These are phyloP conservation scores for Physaria fendleri DNA, from an alignment of 345 rosid genomes.

Conservation along the genomic window DNA sequence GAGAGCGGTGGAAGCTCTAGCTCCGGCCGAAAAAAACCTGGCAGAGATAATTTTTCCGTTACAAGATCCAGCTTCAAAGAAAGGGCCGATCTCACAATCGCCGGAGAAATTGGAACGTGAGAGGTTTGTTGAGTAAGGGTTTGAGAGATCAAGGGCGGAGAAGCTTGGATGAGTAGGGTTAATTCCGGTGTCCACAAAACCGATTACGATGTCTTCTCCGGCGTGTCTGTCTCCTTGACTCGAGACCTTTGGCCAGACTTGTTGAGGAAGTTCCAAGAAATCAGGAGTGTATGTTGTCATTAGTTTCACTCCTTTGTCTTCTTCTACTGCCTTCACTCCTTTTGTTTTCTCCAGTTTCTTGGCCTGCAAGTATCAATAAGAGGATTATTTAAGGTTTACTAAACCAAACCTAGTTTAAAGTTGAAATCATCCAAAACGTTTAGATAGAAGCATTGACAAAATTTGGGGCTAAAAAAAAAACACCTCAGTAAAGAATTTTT, in stretches of 20 bases:
- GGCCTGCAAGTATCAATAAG: slow-evolving; percentile 36
- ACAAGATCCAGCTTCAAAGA: slow-evolving; percentile 52
- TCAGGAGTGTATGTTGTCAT: slow-evolving; percentile 82
- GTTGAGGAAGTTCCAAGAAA: slow-evolving; percentile 53
- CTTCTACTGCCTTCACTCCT: slow-evolving; percentile 64
- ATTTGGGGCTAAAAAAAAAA: no score
- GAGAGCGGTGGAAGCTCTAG: slow-evolving; percentile 48
- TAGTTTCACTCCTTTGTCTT: slow-evolving; percentile 70
- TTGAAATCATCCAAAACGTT: not conserved
- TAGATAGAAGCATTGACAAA: no score
- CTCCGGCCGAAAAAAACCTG: slow-evolving; percentile 76
- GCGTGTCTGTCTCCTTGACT: slow-evolving; percentile 41
- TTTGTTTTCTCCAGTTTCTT: slow-evolving; percentile 41
- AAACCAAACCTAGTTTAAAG: not conserved
- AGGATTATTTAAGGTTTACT: not conserved
- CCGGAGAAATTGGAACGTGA: slow-evolving; percentile 55
- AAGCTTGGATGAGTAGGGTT: slow-evolving; percentile 77
- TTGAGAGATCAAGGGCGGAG: slow-evolving; percentile 25
- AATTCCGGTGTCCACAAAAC: slow-evolving; percentile 78
- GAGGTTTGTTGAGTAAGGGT: slow-evolving; percentile 34
- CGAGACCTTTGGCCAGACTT: slow-evolving; percentile 46
- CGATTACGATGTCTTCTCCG: slow-evolving; percentile 71
- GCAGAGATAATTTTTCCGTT: slow-evolving; percentile 78
- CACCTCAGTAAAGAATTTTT: no score
- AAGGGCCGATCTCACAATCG: slow-evolving; percentile 62